Conservation (phyloP, 148 eudicot species). For the Amaranthus cruentus region DNA sequence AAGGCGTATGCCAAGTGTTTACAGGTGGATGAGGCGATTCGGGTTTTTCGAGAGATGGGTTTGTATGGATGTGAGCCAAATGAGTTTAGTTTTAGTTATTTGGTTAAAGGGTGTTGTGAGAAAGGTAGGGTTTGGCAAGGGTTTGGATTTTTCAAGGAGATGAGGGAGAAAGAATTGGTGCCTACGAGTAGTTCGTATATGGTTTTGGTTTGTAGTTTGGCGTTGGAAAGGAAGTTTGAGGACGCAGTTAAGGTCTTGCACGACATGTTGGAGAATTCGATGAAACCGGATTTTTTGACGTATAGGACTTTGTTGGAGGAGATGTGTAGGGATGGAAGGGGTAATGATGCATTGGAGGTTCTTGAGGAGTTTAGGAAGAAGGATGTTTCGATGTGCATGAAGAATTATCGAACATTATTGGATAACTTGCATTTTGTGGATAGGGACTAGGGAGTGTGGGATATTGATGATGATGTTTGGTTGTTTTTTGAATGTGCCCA, state of each 20-base stretch:
- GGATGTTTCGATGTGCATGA: conserved; percentile 67
- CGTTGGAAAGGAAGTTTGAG: conserved; percentile 64
- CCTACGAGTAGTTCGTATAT: conserved; percentile 54
- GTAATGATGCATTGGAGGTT: conserved; percentile 61
- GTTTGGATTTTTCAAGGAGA: conserved; percentile 55
- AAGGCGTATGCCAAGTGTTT: conserved; percentile 73
- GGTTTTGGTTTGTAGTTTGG: conserved; percentile 81
- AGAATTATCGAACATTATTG: conserved; percentile 52
- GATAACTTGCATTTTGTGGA: conserved; percentile 52
- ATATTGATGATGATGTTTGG: neutral
- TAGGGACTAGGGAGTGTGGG: conserved; percentile 22
- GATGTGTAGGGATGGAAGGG: conserved; percentile 75
- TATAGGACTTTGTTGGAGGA: conserved; percentile 81
- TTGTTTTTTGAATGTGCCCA: neutral
- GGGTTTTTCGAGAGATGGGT: conserved; percentile 85
- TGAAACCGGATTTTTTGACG: conserved; percentile 74
- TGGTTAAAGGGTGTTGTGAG: conserved; percentile 79
- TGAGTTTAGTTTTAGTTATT: conserved; percentile 61
- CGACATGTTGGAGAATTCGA: conserved; percentile 58
- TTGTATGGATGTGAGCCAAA: conserved; percentile 82
- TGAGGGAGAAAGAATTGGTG: conserved; percentile 60
- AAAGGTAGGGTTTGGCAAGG: conserved; percentile 66
- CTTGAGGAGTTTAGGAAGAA: conserved; percentile 63
- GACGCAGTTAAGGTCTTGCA: conserved; percentile 51
- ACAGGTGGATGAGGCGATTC: conserved; percentile 62